These are phyloP conservation scores for Chaetomium tenue DNA, from an alignment of 495 filamentous ascomycete genomes.

Conservation along the genomic window DNA sequence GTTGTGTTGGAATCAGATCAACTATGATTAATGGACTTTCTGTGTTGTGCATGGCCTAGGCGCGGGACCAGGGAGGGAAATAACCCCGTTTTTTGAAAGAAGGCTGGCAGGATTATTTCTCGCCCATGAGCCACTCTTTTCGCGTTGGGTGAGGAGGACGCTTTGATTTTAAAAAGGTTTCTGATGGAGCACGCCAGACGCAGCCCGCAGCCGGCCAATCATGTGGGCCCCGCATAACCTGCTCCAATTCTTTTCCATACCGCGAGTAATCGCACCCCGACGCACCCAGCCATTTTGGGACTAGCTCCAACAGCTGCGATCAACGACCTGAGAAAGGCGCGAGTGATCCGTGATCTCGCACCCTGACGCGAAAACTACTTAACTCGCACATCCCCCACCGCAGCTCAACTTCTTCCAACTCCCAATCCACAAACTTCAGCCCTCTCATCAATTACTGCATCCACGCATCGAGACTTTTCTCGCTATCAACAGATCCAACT, in stretches of 20 bases:
- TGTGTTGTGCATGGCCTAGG: constrained; percentile 5
- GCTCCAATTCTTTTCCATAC: constrained; percentile 22
- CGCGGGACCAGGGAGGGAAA: background rate
- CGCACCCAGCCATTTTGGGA: constrained; percentile 35
- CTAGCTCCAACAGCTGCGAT: constrained; percentile 42
- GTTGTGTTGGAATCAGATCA: constrained; percentile 7
- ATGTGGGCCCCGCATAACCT: constrained; percentile 12
- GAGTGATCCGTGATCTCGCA: constrained; percentile 49
- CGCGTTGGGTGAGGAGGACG: constrained; percentile 6
- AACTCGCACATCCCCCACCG: constrained; percentile 49
- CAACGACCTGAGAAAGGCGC: constrained; percentile 32
- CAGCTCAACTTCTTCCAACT: constrained; percentile 39
- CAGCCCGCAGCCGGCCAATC: constrained; percentile 20
- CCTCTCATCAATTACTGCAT: constrained; percentile 28
- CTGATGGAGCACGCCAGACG: background rate
- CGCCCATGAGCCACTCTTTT: constrained; percentile 13
- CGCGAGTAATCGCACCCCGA: constrained; percentile 16
- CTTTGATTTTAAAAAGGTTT: constrained; percentile 11
- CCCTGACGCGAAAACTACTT: constrained; percentile 55
- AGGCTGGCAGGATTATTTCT: constrained; percentile 1
- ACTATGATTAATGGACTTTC: background rate
- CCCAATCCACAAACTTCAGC: constrained; percentile 37
- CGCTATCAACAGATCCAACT: constrained; percentile 32
- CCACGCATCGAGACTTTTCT: constrained; percentile 28
- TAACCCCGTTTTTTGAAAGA: background rate